Conservation (phyloP, 2,329 filamentous ascomycete genomes). For the Aspergillus sergii region DNA sequence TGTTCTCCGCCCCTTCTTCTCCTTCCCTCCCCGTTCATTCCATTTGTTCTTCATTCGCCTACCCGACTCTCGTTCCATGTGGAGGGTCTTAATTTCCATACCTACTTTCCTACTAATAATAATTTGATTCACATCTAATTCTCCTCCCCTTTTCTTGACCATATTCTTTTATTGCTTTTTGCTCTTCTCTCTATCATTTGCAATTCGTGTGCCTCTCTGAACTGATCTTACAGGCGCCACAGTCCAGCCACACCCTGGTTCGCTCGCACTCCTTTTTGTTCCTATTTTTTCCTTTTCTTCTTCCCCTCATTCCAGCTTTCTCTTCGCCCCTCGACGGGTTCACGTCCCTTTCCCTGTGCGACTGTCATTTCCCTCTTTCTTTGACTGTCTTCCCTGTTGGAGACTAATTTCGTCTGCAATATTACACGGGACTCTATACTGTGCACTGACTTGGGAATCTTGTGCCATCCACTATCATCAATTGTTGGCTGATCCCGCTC, state of each 20-base stretch:
- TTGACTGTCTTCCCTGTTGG: slow-evolving; percentile 1
- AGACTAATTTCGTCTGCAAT: not conserved
- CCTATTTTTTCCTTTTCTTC: slow-evolving; percentile 5
- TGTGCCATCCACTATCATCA: not conserved
- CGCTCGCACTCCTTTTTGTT: slow-evolving; percentile 14
- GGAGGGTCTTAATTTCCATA: not conserved
- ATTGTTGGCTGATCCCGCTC: slow-evolving; percentile 10
- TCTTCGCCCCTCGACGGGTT: slow-evolving; percentile 4
- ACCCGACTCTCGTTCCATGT: not conserved
- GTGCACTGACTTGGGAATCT: not conserved
- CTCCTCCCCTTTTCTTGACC: not conserved
- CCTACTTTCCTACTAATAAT: slow-evolving; percentile 6
- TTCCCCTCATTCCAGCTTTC: slow-evolving; percentile 8
- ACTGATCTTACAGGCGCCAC: slow-evolving; percentile 9
- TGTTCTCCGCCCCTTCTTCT: slow-evolving; percentile 6
- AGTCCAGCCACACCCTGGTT: slow-evolving; percentile 10
- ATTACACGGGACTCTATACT: not conserved
- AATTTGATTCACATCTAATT: slow-evolving; percentile 14
- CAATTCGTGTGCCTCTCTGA: not conserved
- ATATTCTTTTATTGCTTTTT: not conserved
- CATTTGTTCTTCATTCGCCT: not conserved
- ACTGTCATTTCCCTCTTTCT: slow-evolving; percentile 3
- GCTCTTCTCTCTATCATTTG: not conserved
- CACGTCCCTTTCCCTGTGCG: not conserved
- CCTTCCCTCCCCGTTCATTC: not conserved